Evolutionary conservation across 2,329 filamentous ascomycete genomes (phyloP).

Genomic region (Neonectria magnoliae): DNA sequence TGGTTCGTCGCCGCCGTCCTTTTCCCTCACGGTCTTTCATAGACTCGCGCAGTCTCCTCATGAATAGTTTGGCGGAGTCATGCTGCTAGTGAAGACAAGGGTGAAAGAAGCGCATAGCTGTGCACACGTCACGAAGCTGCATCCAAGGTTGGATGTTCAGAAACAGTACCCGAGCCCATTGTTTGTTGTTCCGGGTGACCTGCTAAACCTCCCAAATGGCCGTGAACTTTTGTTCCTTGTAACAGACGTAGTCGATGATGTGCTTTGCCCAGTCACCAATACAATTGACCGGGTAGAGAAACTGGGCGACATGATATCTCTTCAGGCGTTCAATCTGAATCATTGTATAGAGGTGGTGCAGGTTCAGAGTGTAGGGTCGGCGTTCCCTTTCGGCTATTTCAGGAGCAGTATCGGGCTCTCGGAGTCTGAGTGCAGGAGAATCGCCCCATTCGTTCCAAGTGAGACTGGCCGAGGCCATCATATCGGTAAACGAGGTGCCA

Average conservation of each 20-base stretch:
- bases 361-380: constrained; percentile 5
- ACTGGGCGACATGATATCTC: neutral
- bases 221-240: neutral
- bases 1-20: neutral
- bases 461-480: neutral
- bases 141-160: neutral
- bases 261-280: constrained; percentile 1
- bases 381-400: constrained; percentile 4
- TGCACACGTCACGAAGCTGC: neutral
- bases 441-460: neutral
- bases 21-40: neutral
- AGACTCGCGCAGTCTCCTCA: neutral
- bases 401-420: neutral
- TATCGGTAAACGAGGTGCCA: neutral
- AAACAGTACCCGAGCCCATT: neutral
- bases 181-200: neutral
- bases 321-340: neutral
- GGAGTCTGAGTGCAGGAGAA: neutral
- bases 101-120: neutral
- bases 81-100: constrained; percentile 1
- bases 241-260: neutral
- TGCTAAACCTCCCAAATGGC: constrained; percentile 15
- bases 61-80: neutral
- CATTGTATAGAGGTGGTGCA: constrained; percentile 4
- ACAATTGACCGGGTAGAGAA: constrained; percentile 5